Conservation (phyloP, 2,329 filamentous ascomycete species). For the Lasiodiplodia hormozganensis region DNA sequence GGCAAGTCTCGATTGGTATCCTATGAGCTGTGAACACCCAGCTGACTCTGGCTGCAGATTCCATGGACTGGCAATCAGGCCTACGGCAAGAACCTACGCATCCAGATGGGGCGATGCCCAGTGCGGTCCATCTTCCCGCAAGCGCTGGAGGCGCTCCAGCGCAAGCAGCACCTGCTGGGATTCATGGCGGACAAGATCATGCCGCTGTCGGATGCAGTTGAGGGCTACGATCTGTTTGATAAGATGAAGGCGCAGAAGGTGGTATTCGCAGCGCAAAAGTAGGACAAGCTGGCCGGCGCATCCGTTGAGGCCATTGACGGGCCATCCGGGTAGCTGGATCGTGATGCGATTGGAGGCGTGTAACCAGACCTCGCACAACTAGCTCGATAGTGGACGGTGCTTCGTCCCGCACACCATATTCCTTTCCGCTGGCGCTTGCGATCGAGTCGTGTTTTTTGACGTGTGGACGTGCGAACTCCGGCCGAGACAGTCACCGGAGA, state of each 20-base stretch:
- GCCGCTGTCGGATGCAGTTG: constrained; percentile 57
- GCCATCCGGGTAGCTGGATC: constrained; percentile 17
- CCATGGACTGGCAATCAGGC: constrained; percentile 56
- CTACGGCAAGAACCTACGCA: constrained; percentile 58
- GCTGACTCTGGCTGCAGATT: constrained; percentile 39
- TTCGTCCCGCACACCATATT: constrained; percentile 6
- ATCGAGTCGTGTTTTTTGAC: constrained; percentile 22
- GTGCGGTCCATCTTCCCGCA: constrained; percentile 58
- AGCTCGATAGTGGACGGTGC: constrained; percentile 9
- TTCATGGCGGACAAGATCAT: constrained; percentile 63
- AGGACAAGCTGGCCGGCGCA: constrained; percentile 25
- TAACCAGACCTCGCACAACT: constrained; percentile 25
- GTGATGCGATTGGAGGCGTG: constrained; percentile 26
- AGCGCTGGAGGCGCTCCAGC: constrained; percentile 52
- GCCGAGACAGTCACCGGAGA: constrained; percentile 17
- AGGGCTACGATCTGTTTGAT: constrained; percentile 61
- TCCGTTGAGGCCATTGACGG: constrained; percentile 18
- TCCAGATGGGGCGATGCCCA: constrained; percentile 59
- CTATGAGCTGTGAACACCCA: neutral
- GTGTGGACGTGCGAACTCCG: constrained; percentile 16
- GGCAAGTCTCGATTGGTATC: constrained; percentile 26
- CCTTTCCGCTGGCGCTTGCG: neutral
- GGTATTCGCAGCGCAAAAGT: constrained; percentile 55
- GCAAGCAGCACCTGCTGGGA: constrained; percentile 58
- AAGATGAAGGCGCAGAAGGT: constrained; percentile 62